Evolutionary conservation across 2,329 filamentous ascomycete species (phyloP), one percentile per base, ranked within the genome.

Genomic region (Aspergillus costaricaensis): DNA sequence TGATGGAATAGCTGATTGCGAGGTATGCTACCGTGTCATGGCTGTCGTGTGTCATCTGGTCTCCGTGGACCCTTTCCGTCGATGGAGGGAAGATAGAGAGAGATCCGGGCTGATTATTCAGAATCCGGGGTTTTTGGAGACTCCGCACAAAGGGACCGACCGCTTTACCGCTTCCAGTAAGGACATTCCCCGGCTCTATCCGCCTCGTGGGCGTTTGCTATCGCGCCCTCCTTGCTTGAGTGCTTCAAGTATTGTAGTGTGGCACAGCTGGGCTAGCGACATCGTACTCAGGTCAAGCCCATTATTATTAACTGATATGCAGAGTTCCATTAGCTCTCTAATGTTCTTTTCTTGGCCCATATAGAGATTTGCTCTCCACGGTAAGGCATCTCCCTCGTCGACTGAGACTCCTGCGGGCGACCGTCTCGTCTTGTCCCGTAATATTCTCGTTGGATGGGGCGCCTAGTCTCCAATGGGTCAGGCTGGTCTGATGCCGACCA

Each of bases 71-170:
- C 21, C 41, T 36, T 36, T 12, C 36, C 27, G 52, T 44, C 5
- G 12, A 14, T 36, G 12, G 10, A 14, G 12, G 32, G 32, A 36
- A 36, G 32, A 36, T 14, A 36, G 30, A 36, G 12, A 36, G 30
- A 36, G 30, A 36, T 36, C 30, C 32, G 32, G 38, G 12, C 49
- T 56, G 61, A 57, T 65, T 59, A 63, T 60, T 63, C 58, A 65
- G 59, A 60, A 67, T 64, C 62, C 58, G 58, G 65, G 63, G 65
- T 56, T 58, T 56, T 58, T 59, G 61, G 61, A 65, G 65, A 58
- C 63, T 65, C 63, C 63, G 62, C 52, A 61, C 32, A 55, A 12
- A 52, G 57, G 48, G 53, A 51, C 41, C 54, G 43, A 36, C 25
- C 8, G 21, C 14, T 30, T 52, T 53, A 51, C 27, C 12, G 14